Evolutionary conservation across 768 basidiomycete species (phyloP), one percentile per base, ranked within the genome.

Genomic region (Amanita rimosa): DNA sequence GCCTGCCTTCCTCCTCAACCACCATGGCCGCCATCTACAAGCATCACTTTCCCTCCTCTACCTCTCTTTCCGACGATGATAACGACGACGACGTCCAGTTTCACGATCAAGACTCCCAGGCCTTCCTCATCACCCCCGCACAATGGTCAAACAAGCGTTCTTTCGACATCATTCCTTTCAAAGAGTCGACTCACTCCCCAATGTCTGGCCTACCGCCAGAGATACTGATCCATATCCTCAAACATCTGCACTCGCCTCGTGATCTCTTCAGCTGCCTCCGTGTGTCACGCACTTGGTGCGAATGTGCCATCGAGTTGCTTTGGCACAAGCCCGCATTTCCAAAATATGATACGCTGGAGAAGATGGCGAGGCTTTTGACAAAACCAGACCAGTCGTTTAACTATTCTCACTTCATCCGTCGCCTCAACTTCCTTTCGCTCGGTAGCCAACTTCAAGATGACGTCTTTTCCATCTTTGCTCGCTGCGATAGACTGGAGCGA

Each of bases 261-360:
- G 88, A 95, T 63, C 74, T 97, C 41, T 78, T 84, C 54, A 70
- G 73, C 54, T 74, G 79, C 35, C 73, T 94, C 52, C 79, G 84
- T 49, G 93, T 97, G 22, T 92, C 83, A 16, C 81, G 89, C 50
- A 75, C 80, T 22, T 99, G 95, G 93, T 97, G 92, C 72, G 85
- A 94, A 61, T 96, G 92, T 64, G 82, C 91, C 26, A 92, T 94
- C 37, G 90, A 97, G 64, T 75, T 97, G 17, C 73, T 98, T 19
- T 99, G 94, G 94, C 85, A 92, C 64, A 85, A 88, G 58, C 94
- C 94, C 16, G 71, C 72, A 46, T 80, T 98, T 60, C 69, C 79
- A 21, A 78, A 78, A 50, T 71, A 79, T 49, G 67, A 74, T 48
- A 83, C 85, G 33, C 76, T 96, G 47, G 73, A 81, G 60, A 81